Percentiles rank a stretch among this genome's conserved stretches.
These are phyloP conservation scores for Mrakia blollopis DNA, from an alignment of 768 basidiomycete genomes.

Conservation along the genomic window DNA sequence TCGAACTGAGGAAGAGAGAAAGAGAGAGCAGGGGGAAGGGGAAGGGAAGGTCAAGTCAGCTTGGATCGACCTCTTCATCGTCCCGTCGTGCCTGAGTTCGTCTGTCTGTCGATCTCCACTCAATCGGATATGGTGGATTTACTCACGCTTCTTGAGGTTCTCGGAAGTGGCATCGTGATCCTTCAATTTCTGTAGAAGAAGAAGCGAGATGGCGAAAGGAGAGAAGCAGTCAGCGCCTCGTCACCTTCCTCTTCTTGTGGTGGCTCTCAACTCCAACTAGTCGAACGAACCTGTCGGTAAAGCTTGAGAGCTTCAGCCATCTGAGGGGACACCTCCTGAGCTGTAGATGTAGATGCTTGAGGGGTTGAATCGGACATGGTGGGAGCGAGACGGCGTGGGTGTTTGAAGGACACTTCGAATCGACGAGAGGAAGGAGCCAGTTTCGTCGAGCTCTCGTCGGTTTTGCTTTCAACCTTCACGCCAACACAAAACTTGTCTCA, in stretches of 20 bases:
- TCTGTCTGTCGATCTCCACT: neutral
- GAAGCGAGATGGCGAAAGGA: neutral
- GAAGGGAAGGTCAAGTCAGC: neutral
- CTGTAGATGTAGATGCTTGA: constrained; percentile 9
- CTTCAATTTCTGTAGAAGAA: constrained; percentile 75
- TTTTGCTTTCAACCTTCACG: neutral
- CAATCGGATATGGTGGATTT: neutral
- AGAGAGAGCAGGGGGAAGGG: neutral
- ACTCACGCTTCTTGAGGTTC: constrained; percentile 81
- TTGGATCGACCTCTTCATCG: too few relatives aligned
- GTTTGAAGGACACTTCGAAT: neutral
- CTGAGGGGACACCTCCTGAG: constrained; percentile 30
- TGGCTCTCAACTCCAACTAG: neutral
- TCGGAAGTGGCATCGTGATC: constrained; percentile 81
- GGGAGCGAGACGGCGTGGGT: neutral
- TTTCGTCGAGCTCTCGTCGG: neutral
- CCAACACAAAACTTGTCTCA: neutral
- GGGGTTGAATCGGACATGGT: constrained; percentile 18
- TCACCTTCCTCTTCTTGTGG: constrained; percentile 7
- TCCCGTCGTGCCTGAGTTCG: neutral
- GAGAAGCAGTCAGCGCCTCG: constrained; percentile 4
- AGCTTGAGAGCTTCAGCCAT: constrained; percentile 45
- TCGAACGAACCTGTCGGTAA: constrained; percentile 44
- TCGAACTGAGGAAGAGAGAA: constrained; percentile 50
- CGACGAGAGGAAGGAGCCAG: neutral